A percentile compares a stretch with the other conserved stretches of the same genome.
These are phyloP conservation scores for Nannochloropsis granulata DNA, from an alignment of 108 stramenopile genomes.

Conservation along the genomic window DNA sequence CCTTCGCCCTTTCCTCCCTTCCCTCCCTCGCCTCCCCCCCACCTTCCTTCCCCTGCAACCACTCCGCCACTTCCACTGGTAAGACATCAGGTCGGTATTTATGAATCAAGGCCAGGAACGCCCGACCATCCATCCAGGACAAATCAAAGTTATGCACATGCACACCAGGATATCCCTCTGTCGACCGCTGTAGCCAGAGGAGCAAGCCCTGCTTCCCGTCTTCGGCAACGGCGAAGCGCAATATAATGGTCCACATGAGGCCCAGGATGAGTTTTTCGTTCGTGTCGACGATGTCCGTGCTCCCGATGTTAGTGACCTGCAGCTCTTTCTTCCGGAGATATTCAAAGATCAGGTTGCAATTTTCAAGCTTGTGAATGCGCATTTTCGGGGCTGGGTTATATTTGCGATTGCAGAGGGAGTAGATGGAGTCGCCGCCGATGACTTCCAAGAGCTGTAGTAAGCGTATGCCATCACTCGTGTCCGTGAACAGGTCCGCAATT, in stretches of 20 bases:
- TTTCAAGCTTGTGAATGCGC: constrained; percentile 29
- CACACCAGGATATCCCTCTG: constrained; percentile 15
- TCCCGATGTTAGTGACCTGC: constrained; percentile 24
- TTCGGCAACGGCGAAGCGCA: constrained; percentile 27
- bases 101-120: constrained; percentile 25
- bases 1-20: not conserved
- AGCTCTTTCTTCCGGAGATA: constrained; percentile 11
- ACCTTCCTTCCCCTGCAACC: not conserved
- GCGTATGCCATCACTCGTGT: constrained; percentile 7
- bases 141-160: constrained; percentile 19
- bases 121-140: constrained; percentile 24
- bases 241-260: constrained; percentile 30
- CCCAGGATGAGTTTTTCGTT: constrained; percentile 21
- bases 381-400: constrained; percentile 4
- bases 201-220: constrained; percentile 30
- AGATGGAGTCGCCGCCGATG: constrained; percentile 13
- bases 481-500: constrained; percentile 21
- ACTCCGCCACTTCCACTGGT: not conserved
- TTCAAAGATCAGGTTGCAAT: constrained; percentile 9
- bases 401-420: constrained; percentile 9
- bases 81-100: constrained; percentile 25
- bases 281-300: constrained; percentile 22
- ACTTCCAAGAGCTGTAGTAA: constrained; percentile 8
- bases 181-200: constrained; percentile 22
- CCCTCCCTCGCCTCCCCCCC: not conserved